A percentile compares a stretch with the other conserved stretches of the same genome.
Conservation (phyloP, 129 eudicot genomes). For the Kitagawia praeruptora region DNA sequence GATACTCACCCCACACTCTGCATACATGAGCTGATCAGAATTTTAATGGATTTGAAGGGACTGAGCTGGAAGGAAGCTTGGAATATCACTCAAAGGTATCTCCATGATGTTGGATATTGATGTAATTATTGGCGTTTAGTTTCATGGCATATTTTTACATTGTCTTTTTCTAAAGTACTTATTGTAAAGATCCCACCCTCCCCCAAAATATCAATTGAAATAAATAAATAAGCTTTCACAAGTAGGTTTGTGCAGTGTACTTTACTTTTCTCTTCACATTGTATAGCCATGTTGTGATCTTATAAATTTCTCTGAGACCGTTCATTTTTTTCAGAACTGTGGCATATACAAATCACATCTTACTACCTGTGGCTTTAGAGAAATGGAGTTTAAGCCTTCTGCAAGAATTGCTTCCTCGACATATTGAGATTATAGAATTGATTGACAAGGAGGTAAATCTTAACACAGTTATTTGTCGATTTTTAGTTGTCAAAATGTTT, state of each 20-base stretch:
- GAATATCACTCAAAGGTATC: conserved; percentile 64
- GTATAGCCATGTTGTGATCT: background rate
- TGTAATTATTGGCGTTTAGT: background rate
- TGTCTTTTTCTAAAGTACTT: background rate
- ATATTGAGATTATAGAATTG: conserved; percentile 66
- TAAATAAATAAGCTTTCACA: background rate
- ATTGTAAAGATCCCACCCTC: too few relatives aligned
- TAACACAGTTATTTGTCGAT: background rate
- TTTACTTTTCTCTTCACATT: background rate
- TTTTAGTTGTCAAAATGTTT: background rate
- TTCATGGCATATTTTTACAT: background rate
- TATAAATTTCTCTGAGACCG: conserved; percentile 5
- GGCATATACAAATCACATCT: conserved; percentile 89
- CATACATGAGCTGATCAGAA: conserved; percentile 75
- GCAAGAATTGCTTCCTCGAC: conserved; percentile 75
- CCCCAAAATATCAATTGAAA: too few relatives aligned
- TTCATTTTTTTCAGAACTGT: conserved; percentile 47
- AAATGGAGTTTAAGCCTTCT: conserved; percentile 77
- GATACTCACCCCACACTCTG: conserved; percentile 94
- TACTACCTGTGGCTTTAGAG: conserved; percentile 89
- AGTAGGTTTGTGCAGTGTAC: conserved; percentile 1
- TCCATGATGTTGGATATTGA: background rate
- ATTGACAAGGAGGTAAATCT: conserved; percentile 56
- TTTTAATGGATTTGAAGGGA: conserved; percentile 62
- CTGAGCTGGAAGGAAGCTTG: conserved; percentile 88